Base-by-base conservation (phyloP, 805 yeast species). In the Pichia manshurica region DNA sequence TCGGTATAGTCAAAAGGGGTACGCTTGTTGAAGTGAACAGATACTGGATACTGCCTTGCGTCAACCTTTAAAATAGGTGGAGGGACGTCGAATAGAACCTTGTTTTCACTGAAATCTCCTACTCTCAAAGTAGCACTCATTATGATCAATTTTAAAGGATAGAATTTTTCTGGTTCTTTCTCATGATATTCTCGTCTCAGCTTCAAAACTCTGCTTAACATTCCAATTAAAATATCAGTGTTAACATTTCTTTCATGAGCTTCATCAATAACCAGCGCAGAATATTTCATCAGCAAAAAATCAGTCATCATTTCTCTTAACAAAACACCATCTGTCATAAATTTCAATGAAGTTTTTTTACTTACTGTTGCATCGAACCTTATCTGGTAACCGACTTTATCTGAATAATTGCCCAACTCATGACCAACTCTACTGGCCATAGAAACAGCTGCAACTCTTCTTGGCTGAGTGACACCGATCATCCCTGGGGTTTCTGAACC, bases 111-210 rank as follows among this genome's bases (percentile, higher is more conserved):
- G 61, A 93, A 93, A 64, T 93, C 99, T 15, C 91, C 69, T 0
- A 93, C 98, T 57, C 98, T 74, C 50, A 93, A 73, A 0, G 99
- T 93, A 16, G 99, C 99, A 39, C 98, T 90, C 99, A 93, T 93
- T 57, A 93, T 83, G 23, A 93, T 77, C 49, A 93, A 67, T 63
- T 91, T 93, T 50, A 93, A 71, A 12, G 84, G 89, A 52, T 74
- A 78, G 57, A 67, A 65, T 25, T 68, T 70, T 0, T 45, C 37
- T 2, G 85, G 81, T 53, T 80, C 69, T 45, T 73, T 62, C 3
- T 54, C 59, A 57, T 73, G 71, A 44, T 77, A 74, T 52, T 77
- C 73, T 17, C 77, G 70, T 58, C 99, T 79, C 35, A 91, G 72
- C 53, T 74, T 79, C 51, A 88, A 78, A 16, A 90, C 84, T 56